phyloP scores from a whole-genome alignment of 2,329 filamentous ascomycete genomes.

The Xylaria sp. region DNA sequence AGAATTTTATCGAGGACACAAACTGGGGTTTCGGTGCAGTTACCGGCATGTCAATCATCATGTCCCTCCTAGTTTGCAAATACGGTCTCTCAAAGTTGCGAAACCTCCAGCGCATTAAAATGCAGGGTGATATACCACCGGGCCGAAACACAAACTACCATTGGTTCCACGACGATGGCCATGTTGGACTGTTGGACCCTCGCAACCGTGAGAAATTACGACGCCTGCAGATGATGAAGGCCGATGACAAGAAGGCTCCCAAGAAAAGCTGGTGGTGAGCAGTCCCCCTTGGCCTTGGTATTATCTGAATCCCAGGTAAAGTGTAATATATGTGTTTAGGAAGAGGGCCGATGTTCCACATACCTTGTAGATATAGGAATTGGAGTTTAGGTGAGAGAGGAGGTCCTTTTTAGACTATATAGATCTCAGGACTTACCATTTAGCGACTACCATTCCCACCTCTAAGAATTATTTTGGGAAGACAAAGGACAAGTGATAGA shows the following conservation, averaged over 20 bases:
- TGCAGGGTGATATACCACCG: constrained; percentile 44
- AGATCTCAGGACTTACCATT: constrained; percentile 12
- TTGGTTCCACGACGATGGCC: constrained; percentile 60
- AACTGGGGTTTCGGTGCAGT: constrained; percentile 85
- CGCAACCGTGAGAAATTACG: constrained; percentile 65
- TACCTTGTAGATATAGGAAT: constrained; percentile 23
- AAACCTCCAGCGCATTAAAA: constrained; percentile 58
- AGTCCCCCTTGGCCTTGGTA: background rate
- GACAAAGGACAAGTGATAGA: constrained; percentile 11
- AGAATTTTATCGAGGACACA: constrained; percentile 97
- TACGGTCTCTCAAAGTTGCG: constrained; percentile 87
- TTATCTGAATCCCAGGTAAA: background rate
- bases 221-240: constrained; percentile 62
- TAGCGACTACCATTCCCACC: constrained; percentile 28
- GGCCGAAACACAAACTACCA: constrained; percentile 47
- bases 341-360: constrained; percentile 2
- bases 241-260: constrained; percentile 46
- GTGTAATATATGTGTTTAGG: constrained; percentile 21
- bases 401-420: constrained; percentile 9
- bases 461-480: constrained; percentile 17
- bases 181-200: constrained; percentile 62
- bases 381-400: constrained; percentile 15
- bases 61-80: constrained; percentile 80
- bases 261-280: constrained; percentile 49
- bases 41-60: constrained; percentile 73